These are phyloP conservation scores for Themeda triandra DNA, from an alignment of 176 grass and related monocot species.

Conservation along the genomic window DNA sequence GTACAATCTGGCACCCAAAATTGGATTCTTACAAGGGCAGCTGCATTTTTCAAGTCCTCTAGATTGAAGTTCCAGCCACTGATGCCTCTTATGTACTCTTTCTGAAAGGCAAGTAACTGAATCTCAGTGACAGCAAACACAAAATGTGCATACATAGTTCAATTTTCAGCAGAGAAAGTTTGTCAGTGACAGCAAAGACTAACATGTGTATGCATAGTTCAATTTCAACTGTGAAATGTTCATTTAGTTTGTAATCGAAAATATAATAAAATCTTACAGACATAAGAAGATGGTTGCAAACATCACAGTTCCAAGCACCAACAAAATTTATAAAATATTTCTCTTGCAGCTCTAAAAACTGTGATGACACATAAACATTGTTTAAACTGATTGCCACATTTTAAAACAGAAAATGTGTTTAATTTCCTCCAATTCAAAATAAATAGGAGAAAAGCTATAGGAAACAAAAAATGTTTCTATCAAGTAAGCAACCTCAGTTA, in stretches of 20 bases:
- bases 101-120: slow-evolving; percentile 52
- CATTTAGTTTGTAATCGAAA: not conserved
- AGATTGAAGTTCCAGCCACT: slow-evolving; percentile 99
- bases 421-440: not conserved
- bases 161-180: not conserved
- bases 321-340: slow-evolving; percentile 3
- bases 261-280: not conserved
- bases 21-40: slow-evolving; percentile 75
- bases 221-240: not conserved
- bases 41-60: slow-evolving; percentile 91
- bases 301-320: slow-evolving; percentile 22
- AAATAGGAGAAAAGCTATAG: not conserved
- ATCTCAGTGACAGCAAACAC: not conserved
- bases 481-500: slow-evolving; percentile 6
- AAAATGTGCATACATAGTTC: slow-evolving; percentile 14
- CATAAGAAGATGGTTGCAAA: not conserved
- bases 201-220: slow-evolving; percentile 16
- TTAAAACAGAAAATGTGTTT: not conserved
- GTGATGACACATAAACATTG: not conserved
- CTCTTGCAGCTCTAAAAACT: not conserved
- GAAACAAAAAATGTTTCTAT: not conserved
- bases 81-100: slow-evolving; percentile 93
- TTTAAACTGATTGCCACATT: slow-evolving; percentile 3
- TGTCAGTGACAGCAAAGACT: slow-evolving; percentile 1
- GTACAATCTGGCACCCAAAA: slow-evolving; percentile 1